phyloP scores from a whole-genome alignment of 192 early-diverging fungal genomes.

The Mortierella hygrophila region DNA sequence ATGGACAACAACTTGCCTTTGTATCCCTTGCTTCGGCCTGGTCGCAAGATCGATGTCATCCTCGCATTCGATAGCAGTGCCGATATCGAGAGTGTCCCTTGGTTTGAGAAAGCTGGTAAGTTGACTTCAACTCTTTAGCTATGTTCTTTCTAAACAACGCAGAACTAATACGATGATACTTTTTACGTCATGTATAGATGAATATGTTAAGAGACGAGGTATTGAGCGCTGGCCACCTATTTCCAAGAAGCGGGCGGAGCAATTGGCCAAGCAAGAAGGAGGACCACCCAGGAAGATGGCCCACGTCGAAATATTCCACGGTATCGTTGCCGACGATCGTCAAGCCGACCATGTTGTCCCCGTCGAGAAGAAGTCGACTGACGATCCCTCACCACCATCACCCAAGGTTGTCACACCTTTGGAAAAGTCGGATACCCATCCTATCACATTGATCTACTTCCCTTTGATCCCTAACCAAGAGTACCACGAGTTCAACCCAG shows the following conservation, averaged over 20 bases:
- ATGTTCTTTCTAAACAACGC: neutral
- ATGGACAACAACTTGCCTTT: slow-evolving; percentile 87
- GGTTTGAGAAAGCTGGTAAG: slow-evolving; percentile 68
- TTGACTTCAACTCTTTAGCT: neutral
- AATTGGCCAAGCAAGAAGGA: slow-evolving; percentile 40
- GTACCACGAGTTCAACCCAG: slow-evolving; percentile 74
- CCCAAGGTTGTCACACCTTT: neutral
- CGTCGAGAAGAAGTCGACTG: slow-evolving; percentile 22
- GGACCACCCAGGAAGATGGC: slow-evolving; percentile 64
- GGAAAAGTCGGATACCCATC: slow-evolving; percentile 24
- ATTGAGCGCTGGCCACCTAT: slow-evolving; percentile 70
- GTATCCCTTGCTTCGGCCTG: slow-evolving; percentile 74
- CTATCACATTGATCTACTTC: slow-evolving; percentile 70
- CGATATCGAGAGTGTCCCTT: slow-evolving; percentile 75
- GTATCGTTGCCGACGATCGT: slow-evolving; percentile 55
- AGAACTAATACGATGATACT: neutral
- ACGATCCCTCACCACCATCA: neutral
- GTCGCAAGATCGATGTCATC: slow-evolving; percentile 78
- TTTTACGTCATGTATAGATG: slow-evolving; percentile 59
- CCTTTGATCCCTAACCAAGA: slow-evolving; percentile 73
- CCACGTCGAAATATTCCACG: slow-evolving; percentile 56
- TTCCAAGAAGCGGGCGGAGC: slow-evolving; percentile 43
- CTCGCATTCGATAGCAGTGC: slow-evolving; percentile 81
- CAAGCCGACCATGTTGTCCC: slow-evolving; percentile 53
- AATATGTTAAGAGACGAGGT: slow-evolving; percentile 70